Evolutionary conservation across 306 rosid species (phyloP).

Genomic region (Herpetospermum pedunculosum): DNA sequence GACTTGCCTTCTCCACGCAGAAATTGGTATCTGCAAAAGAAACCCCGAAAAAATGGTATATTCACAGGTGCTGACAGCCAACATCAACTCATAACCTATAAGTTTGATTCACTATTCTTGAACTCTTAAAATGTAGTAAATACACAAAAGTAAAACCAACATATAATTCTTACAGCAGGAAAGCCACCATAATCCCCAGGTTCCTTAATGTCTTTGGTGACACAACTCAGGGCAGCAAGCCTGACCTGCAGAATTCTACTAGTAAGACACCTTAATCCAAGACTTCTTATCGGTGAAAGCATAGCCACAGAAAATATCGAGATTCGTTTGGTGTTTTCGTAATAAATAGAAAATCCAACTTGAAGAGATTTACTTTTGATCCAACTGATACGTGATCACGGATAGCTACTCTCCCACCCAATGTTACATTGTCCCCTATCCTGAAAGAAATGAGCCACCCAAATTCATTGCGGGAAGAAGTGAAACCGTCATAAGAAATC

Average conservation of each 20-base stretch:
- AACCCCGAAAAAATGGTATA: background rate
- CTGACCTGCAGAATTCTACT: slow-evolving; percentile 46
- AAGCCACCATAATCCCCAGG: slow-evolving; percentile 89
- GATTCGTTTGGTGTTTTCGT: background rate
- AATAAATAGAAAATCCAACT: background rate
- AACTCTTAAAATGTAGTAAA: background rate
- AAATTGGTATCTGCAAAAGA: slow-evolving; percentile 48
- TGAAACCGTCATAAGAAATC: slow-evolving; percentile 1
- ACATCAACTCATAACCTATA: background rate
- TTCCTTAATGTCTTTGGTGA: slow-evolving; percentile 66
- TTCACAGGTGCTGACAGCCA: background rate
- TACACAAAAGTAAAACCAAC: background rate
- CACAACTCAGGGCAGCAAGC: slow-evolving; percentile 76
- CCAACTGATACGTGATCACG: slow-evolving; percentile 69
- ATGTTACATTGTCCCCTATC: slow-evolving; percentile 71
- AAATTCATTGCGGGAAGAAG: slow-evolving; percentile 6
- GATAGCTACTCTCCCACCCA: slow-evolving; percentile 94
- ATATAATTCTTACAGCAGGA: slow-evolving; percentile 45
- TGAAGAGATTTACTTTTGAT: slow-evolving; percentile 45
- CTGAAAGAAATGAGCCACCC: slow-evolving; percentile 28
- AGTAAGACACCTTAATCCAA: slow-evolving; percentile 19
- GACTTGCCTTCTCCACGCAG: slow-evolving; percentile 69
- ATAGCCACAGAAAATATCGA: background rate
- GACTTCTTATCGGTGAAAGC: slow-evolving; percentile 6
- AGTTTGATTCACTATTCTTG: background rate